phyloP scores from a whole-genome alignment of 805 yeast species.

The Priceomyces carsonii region DNA sequence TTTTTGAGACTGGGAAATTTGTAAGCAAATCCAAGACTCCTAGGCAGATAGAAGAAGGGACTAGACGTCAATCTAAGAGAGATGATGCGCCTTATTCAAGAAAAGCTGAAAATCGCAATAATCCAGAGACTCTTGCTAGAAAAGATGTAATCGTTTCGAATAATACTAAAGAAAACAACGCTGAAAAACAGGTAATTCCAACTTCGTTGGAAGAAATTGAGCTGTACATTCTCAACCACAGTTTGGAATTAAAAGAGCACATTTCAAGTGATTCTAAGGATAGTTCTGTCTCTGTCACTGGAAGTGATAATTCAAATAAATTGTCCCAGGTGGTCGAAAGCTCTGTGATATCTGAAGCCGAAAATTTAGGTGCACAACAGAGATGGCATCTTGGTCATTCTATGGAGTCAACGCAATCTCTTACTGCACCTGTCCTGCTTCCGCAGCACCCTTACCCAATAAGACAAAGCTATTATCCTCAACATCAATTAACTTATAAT shows the following conservation, averaged over 20 bases:
- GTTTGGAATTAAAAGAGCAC: slow-evolving; percentile 23
- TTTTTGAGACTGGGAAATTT: slow-evolving; percentile 3
- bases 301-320: too few relatives aligned
- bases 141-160: background rate
- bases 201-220: slow-evolving; percentile 39
- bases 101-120: background rate
- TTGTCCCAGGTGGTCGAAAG: too few relatives aligned
- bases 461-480: too few relatives aligned
- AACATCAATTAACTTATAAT: too few relatives aligned
- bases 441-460: too few relatives aligned
- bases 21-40: background rate
- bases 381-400: too few relatives aligned
- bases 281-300: too few relatives aligned
- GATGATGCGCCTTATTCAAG: background rate
- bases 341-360: too few relatives aligned
- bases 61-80: background rate
- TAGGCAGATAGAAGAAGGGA: too few relatives aligned
- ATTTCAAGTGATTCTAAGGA: slow-evolving; percentile 2
- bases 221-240: slow-evolving; percentile 34
- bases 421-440: too few relatives aligned
- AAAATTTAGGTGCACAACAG: too few relatives aligned
- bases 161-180: background rate
- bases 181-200: slow-evolving; percentile 15
- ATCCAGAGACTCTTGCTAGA: background rate
- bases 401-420: too few relatives aligned